A percentile compares a stretch with the other conserved stretches of the same genome.
phyloP scores from a whole-genome alignment of 345 rosid species.

The Dipteronia sinensis region DNA sequence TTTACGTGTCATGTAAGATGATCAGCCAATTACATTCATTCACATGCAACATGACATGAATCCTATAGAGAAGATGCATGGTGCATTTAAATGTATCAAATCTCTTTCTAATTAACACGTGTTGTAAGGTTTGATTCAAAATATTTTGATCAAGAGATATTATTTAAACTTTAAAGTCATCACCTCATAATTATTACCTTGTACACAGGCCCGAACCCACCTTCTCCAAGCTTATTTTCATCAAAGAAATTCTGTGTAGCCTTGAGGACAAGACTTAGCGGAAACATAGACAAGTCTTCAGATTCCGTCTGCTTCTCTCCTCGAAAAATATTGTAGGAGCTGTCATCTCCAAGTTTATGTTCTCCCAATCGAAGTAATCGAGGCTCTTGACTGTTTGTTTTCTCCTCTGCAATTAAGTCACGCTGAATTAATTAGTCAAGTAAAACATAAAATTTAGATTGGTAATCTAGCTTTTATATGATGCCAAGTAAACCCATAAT shows the following conservation, averaged over 20 bases:
- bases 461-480: neutral
- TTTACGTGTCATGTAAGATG: too few species aligned
- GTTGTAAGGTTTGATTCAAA: neutral
- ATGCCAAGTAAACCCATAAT: neutral
- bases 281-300: slow-evolving; percentile 22
- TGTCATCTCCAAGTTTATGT: neutral
- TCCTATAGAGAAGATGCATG: too few species aligned
- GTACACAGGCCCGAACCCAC: slow-evolving; percentile 50
- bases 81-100: too few species aligned
- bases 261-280: neutral
- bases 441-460: too few species aligned
- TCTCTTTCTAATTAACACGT: neutral
- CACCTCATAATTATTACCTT: slow-evolving; percentile 22
- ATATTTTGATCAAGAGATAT: too few species aligned
- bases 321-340: neutral
- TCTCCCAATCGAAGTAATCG: neutral
- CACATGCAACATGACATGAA: too few species aligned
- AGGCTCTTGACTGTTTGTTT: neutral
- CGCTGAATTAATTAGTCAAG: neutral
- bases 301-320: slow-evolving; percentile 6
- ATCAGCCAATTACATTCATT: too few species aligned
- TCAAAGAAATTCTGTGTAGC: slow-evolving; percentile 32
- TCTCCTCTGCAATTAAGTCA: slow-evolving; percentile 5
- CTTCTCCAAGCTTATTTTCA: slow-evolving; percentile 47
- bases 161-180: neutral